A percentile compares a stretch with the other conserved stretches of the same genome.
phyloP scores from a whole-genome alignment of 148 eudicot species.

The Linanthus parryae region DNA sequence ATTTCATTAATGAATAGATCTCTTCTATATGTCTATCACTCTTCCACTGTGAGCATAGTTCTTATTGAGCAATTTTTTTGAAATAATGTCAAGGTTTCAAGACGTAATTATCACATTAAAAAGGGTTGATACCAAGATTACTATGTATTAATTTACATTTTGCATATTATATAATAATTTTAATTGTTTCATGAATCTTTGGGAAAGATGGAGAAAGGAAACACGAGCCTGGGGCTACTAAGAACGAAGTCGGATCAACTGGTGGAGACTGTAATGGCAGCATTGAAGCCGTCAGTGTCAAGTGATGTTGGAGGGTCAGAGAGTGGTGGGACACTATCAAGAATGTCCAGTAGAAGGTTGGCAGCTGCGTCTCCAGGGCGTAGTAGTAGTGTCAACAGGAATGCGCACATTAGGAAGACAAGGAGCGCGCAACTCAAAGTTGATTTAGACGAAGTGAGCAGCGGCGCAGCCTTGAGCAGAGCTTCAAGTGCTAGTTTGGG shows the following conservation, averaged over 20 bases:
- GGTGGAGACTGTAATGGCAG: slow-evolving; percentile 46
- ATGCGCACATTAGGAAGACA: slow-evolving; percentile 67
- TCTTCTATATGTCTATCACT: background rate
- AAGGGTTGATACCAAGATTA: too few relatives aligned
- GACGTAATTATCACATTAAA: too few relatives aligned
- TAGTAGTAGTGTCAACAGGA: slow-evolving; percentile 25
- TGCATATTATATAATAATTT: background rate
- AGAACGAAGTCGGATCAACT: slow-evolving; percentile 81
- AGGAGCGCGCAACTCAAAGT: slow-evolving; percentile 79
- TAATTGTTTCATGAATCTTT: background rate
- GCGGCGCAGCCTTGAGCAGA: slow-evolving; percentile 86
- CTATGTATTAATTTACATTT: background rate
- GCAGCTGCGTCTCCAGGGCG: slow-evolving; percentile 33
- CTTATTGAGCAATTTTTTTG: too few relatives aligned
- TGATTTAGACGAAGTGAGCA: slow-evolving; percentile 52
- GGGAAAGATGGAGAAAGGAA: slow-evolving; percentile 45
- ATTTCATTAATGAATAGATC: background rate
- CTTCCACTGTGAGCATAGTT: too few relatives aligned
- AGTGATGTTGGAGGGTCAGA: slow-evolving; percentile 16
- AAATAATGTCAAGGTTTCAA: too few relatives aligned
- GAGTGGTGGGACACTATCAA: slow-evolving; percentile 26
- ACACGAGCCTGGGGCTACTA: slow-evolving; percentile 30
- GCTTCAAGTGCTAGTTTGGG: slow-evolving; percentile 97
- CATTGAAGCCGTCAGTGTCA: slow-evolving; percentile 36
- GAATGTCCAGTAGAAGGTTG: slow-evolving; percentile 50